Percentiles rank a stretch among this genome's conserved stretches.
Conservation (phyloP, 352 stramenopile species). For the Phytophthora palmivora region DNA sequence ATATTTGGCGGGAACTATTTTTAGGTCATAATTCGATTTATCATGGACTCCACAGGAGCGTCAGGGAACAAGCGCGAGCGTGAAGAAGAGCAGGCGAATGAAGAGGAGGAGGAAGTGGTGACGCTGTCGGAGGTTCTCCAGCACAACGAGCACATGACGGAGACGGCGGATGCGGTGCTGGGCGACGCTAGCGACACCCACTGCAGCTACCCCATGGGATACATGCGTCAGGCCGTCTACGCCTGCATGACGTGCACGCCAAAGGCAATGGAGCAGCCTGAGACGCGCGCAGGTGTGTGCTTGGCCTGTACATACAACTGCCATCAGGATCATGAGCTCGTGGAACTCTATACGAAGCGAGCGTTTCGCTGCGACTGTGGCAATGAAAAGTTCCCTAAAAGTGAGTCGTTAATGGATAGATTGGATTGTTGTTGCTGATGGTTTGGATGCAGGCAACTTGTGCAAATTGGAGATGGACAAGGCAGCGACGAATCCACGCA, state of each 20-base stretch:
- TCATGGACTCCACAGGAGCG: not conserved
- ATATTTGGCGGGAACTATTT: conserved; percentile 17
- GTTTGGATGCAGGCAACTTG: conserved; percentile 32
- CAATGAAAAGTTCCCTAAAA: conserved; percentile 62
- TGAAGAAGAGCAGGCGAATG: conserved; percentile 23
- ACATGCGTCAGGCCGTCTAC: conserved; percentile 73
- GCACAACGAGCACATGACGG: conserved; percentile 59
- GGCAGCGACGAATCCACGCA: conserved; percentile 52
- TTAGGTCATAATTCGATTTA: not conserved
- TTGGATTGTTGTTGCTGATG: conserved; percentile 1
- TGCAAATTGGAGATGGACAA: conserved; percentile 72
- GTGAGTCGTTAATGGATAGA: conserved; percentile 22
- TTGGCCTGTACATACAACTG: conserved; percentile 80
- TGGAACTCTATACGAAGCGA: conserved; percentile 86
- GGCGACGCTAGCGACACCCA: conserved; percentile 63
- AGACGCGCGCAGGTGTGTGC: conserved; percentile 59
- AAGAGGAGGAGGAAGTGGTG: conserved; percentile 59
- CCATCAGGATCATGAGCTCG: conserved; percentile 76
- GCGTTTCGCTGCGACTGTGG: conserved; percentile 79
- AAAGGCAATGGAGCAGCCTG: conserved; percentile 36
- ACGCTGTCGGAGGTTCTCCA: conserved; percentile 69
- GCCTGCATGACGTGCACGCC: conserved; percentile 78
- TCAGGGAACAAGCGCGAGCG: conserved; percentile 27
- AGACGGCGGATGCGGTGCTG: conserved; percentile 67
- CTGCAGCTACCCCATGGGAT: conserved; percentile 76